These are phyloP conservation scores for Candida insectorum DNA, from an alignment of 805 yeast genomes.

Conservation along the genomic window DNA sequence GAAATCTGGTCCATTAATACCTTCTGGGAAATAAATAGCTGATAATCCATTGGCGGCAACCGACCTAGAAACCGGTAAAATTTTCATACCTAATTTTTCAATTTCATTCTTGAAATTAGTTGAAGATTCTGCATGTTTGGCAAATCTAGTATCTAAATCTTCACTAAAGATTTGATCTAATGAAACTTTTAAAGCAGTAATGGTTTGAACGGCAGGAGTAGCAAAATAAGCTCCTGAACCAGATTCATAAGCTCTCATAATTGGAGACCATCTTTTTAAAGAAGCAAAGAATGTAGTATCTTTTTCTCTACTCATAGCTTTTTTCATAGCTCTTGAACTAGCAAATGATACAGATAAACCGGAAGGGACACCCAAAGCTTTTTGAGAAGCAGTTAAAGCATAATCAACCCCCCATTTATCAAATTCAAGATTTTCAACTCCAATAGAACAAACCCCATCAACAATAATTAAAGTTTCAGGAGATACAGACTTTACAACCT, in stretches of 20 bases:
- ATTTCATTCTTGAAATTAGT: slow-evolving; percentile 60
- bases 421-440: slow-evolving; percentile 80
- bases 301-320: slow-evolving; percentile 48
- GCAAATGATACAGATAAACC: slow-evolving; percentile 80
- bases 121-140: slow-evolving; percentile 60
- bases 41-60: slow-evolving; percentile 87
- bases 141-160: slow-evolving; percentile 56
- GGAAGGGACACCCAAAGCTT: slow-evolving; percentile 92
- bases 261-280: slow-evolving; percentile 81
- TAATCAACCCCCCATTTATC: slow-evolving; percentile 89
- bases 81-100: slow-evolving; percentile 58
- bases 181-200: slow-evolving; percentile 77
- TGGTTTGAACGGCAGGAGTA: slow-evolving; percentile 91
- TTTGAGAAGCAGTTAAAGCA: slow-evolving; percentile 89
- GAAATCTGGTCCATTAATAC: slow-evolving; percentile 64
- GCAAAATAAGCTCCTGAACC: slow-evolving; percentile 85
- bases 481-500: slow-evolving; percentile 55
- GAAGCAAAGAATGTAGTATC: slow-evolving; percentile 63
- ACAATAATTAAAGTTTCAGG: slow-evolving; percentile 84
- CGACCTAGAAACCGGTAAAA: slow-evolving; percentile 56
- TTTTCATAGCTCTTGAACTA: slow-evolving; percentile 68
- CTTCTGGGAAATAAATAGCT: slow-evolving; percentile 79
- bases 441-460: slow-evolving; percentile 95
- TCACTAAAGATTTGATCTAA: slow-evolving; percentile 64
- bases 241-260: slow-evolving; percentile 80